phyloP scores from a whole-genome alignment of 495 filamentous ascomycete genomes.

The Alectoria sarmentosa region DNA sequence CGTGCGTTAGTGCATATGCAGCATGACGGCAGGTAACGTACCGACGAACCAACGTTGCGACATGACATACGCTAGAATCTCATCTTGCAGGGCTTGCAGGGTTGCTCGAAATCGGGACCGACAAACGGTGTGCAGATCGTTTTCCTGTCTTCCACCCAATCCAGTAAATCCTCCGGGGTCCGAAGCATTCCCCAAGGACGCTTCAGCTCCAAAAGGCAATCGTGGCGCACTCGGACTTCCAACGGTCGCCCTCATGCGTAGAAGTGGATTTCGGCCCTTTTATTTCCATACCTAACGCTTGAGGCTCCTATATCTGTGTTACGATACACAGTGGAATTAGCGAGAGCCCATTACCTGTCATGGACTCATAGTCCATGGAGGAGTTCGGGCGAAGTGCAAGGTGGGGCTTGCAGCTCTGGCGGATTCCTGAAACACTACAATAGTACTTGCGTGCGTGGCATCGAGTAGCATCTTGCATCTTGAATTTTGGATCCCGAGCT shows the following conservation, averaged over 20 bases:
- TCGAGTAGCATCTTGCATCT: neutral
- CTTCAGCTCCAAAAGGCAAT: conserved; percentile 20
- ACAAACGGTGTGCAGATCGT: conserved; percentile 14
- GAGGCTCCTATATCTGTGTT: conserved; percentile 8
- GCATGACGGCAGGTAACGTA: conserved; percentile 15
- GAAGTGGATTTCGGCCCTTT: conserved; percentile 8
- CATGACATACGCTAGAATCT: conserved; percentile 17
- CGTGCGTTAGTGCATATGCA: conserved; percentile 16
- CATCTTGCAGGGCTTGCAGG: conserved; percentile 9
- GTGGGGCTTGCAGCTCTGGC: conserved; percentile 5
- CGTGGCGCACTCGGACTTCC: conserved; percentile 14
- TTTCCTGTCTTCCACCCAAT: neutral
- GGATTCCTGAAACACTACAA: conserved; percentile 14
- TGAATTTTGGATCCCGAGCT: neutral
- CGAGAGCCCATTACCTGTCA: conserved; percentile 10
- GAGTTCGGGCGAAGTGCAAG: conserved; percentile 7
- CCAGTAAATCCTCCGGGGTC: conserved; percentile 15
- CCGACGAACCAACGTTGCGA: conserved; percentile 18
- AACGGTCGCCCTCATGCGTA: conserved; percentile 17
- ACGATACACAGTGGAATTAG: conserved; percentile 5
- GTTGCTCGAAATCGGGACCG: conserved; percentile 12
- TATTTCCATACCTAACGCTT: conserved; percentile 7
- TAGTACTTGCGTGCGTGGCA: conserved; percentile 6
- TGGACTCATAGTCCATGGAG: conserved; percentile 12
- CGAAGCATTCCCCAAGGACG: neutral